Base-by-base conservation (phyloP, 208 protist genomes). In the Wallacemonas sp. region DNA sequence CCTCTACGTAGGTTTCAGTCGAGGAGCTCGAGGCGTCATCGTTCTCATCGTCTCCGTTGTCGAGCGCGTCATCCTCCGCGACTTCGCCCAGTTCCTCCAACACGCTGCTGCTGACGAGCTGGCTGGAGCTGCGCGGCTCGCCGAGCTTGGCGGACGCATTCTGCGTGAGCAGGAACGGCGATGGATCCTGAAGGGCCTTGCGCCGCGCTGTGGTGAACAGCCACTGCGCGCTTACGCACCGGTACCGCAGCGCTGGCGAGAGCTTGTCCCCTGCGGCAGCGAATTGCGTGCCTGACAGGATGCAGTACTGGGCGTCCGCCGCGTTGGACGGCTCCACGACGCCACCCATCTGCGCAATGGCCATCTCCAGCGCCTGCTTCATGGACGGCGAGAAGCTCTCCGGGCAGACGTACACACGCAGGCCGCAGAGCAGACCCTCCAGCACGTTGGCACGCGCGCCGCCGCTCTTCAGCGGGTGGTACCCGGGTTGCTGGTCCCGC, bases 1-100 rank as follows among this genome's bases (percentile, higher is more conserved):
- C 59, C 32, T 49, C 39, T 2, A 67, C 45, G 49, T 62, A 73
- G 16, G 59, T 62, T 25, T 61, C 59, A 4, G 68, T 73, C 26
- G 32, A 72, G 1, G 54, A 59, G 57, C 46, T 65, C 5, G 11
- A 4, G n/a, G 48, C 45, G 20, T 31, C 16, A 22, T 5, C 63
- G 22, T 72, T 57, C 10, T 42, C 57, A n/a, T 64, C 65, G 41
- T 71, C 65, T 4, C 28, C 44, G 8, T 18, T 38, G 22, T 48
- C 36, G 7, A 0, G 25, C n/a, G 25, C 31, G 8, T 36, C 49
- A 38, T 57, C 64, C 10, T 45, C n/a, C 12, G 25, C 45, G 8
- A 28, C 36, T 12, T 38, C 49, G 12, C 48, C 29, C 22, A 59
- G 26, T 54, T 44, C 61, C 44, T 49, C 44, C 14, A 25, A 4